Conservation (phyloP, 257 asterid genomes). For the Anisodus tanguticus region DNA sequence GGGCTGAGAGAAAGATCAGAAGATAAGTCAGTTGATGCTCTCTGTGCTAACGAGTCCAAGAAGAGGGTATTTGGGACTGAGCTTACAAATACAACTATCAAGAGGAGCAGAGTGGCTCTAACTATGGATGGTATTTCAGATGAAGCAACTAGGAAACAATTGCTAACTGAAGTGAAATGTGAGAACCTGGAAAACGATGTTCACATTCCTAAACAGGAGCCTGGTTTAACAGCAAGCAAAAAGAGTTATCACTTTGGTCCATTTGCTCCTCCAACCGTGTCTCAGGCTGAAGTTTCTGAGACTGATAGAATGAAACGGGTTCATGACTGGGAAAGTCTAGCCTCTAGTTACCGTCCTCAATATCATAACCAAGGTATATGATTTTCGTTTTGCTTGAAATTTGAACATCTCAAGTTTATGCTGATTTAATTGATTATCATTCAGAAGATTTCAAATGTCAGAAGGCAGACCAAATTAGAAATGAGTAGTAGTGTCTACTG, state of each 20-base stretch:
- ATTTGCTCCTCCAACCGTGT: constrained; percentile 76
- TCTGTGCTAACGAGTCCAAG: constrained; percentile 48
- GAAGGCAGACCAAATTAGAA: background rate
- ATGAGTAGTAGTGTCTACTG: background rate
- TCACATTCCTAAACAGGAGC: constrained; percentile 37
- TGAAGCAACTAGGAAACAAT: constrained; percentile 43
- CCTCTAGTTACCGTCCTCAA: constrained; percentile 76
- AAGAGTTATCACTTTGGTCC: constrained; percentile 87
- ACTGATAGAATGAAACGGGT: constrained; percentile 47
- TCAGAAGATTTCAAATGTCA: background rate
- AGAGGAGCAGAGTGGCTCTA: constrained; percentile 56
- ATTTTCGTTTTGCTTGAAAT: background rate
- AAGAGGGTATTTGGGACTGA: constrained; percentile 89
- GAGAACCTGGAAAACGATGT: constrained; percentile 60
- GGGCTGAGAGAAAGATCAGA: constrained; percentile 56
- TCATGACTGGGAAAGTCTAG: constrained; percentile 77
- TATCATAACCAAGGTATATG: constrained; percentile 89
- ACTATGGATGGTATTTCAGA: constrained; percentile 36
- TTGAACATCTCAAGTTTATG: background rate
- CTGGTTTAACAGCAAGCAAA: constrained; percentile 37
- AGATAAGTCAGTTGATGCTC: constrained; percentile 40
- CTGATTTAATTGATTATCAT: background rate
- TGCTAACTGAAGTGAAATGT: constrained; percentile 49
- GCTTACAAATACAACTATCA: constrained; percentile 61
- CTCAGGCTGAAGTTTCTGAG: constrained; percentile 53